phyloP scores from a whole-genome alignment of 805 yeast species.

The Yarrowia porcina region DNA sequence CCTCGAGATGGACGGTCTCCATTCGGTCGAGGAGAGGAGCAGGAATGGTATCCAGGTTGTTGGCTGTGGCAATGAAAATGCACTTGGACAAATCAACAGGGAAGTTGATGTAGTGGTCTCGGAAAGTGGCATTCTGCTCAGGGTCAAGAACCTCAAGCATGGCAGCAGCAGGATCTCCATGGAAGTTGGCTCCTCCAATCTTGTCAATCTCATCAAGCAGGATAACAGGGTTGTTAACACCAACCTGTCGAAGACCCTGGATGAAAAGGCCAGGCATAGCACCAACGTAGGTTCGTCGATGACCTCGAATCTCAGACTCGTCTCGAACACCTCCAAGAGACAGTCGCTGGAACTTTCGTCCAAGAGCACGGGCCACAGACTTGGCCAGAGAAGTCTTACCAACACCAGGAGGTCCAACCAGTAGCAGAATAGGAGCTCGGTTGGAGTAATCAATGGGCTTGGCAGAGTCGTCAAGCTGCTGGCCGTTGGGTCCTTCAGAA shows the following conservation, averaged over 20 bases:
- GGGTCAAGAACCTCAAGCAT: slow-evolving; percentile 85
- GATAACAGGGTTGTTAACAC: slow-evolving; percentile 78
- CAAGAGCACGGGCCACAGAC: slow-evolving; percentile 71
- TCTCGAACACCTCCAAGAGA: slow-evolving; percentile 86
- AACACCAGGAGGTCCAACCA: slow-evolving; percentile 93
- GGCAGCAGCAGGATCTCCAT: slow-evolving; percentile 91
- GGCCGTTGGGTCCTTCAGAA: background rate
- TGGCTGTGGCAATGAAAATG: slow-evolving; percentile 81
- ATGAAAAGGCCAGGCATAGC: slow-evolving; percentile 85
- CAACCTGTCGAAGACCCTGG: slow-evolving; percentile 71
- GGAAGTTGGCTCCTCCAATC: slow-evolving; percentile 51
- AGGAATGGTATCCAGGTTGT: slow-evolving; percentile 65
- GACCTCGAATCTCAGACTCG: slow-evolving; percentile 87
- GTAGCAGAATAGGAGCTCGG: slow-evolving; percentile 60
- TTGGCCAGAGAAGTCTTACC: slow-evolving; percentile 87
- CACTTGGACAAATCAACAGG: slow-evolving; percentile 82
- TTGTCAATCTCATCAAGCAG: slow-evolving; percentile 84
- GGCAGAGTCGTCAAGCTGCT: background rate
- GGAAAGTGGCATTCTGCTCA: slow-evolving; percentile 73
- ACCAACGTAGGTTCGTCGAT: slow-evolving; percentile 86
- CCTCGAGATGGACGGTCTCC: slow-evolving; percentile 74
- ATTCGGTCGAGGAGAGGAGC: slow-evolving; percentile 78
- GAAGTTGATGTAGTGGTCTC: slow-evolving; percentile 81
- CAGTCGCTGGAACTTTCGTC: slow-evolving; percentile 71
- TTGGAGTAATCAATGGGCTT: slow-evolving; percentile 40